Conservation (phyloP, 225 moss, liverwort and hornwort genomes). For the Rhytidiadelphus loreus region DNA sequence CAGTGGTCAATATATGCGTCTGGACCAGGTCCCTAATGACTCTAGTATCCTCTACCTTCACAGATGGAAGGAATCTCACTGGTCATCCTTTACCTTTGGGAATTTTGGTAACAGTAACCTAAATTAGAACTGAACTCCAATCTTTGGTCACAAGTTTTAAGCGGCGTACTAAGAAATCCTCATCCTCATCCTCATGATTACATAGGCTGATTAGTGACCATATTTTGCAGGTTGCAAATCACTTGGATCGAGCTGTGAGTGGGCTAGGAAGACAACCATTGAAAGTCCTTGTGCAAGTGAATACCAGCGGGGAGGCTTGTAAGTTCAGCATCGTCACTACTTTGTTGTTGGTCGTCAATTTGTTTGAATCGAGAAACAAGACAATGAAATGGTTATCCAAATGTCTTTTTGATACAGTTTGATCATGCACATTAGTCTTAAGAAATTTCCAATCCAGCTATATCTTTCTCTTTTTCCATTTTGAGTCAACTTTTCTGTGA, state of each 20-base stretch:
- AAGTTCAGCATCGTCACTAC: neutral
- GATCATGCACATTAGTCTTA: neutral
- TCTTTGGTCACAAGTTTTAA: neutral
- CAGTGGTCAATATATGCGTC: neutral
- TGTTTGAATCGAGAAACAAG: neutral
- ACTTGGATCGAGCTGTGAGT: constrained; percentile 77
- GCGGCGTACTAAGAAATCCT: neutral
- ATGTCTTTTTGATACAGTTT: neutral
- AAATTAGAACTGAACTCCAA: neutral
- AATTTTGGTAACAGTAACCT: neutral
- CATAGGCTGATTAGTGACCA: neutral
- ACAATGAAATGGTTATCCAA: neutral
- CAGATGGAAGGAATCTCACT: neutral
- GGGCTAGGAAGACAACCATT: constrained; percentile 67
- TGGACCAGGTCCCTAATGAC: neutral
- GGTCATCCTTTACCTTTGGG: neutral
- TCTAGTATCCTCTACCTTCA: neutral
- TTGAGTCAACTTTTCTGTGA: constrained; percentile 7
- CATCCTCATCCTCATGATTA: neutral
- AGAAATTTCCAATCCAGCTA: neutral
- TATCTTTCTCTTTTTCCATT: neutral
- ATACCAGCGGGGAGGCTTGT: constrained; percentile 95
- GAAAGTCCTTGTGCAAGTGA: constrained; percentile 84
- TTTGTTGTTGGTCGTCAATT: neutral
- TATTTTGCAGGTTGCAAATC: constrained; percentile 56